Conservation (phyloP, 2,329 filamentous ascomycete species). For the Tothia fuscella region DNA sequence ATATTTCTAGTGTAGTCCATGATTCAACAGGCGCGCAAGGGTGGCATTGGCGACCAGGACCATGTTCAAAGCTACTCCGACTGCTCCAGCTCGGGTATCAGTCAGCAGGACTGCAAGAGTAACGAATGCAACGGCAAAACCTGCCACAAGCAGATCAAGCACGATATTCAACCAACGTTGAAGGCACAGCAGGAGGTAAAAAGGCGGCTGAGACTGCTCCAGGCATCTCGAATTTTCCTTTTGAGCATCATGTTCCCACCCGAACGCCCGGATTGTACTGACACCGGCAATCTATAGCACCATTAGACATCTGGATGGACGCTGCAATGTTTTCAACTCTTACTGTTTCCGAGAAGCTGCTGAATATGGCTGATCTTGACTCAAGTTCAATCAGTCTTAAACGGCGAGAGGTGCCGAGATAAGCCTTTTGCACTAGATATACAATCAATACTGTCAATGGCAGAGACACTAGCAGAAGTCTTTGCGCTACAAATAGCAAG, state of each 20-base stretch:
- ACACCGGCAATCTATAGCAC: too few relatives aligned
- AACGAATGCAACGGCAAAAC: slow-evolving; percentile 26
- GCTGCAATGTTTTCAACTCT: too few relatives aligned
- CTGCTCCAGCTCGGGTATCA: not conserved
- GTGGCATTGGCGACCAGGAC: not conserved
- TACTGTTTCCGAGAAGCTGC: slow-evolving; percentile 39
- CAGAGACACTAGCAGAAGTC: too few relatives aligned
- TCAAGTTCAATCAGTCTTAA: slow-evolving; percentile 32
- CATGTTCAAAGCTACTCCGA: not conserved
- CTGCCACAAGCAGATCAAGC: slow-evolving; percentile 29
- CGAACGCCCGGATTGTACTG: slow-evolving; percentile 39
- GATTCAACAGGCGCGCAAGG: not conserved
- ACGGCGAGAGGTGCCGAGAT: slow-evolving; percentile 33
- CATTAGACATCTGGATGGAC: too few relatives aligned
- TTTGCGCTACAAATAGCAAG: too few relatives aligned
- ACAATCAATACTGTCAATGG: slow-evolving; percentile 17
- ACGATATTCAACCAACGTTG: slow-evolving; percentile 34
- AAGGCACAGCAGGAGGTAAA: slow-evolving; percentile 33
- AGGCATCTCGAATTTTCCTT: slow-evolving; percentile 27
- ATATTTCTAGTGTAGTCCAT: not conserved
- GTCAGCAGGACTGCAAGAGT: slow-evolving; percentile 16
- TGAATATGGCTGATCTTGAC: slow-evolving; percentile 29
- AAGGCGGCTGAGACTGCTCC: slow-evolving; percentile 31
- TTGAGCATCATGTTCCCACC: slow-evolving; percentile 30
- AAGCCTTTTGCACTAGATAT: slow-evolving; percentile 26